A percentile compares a stretch with the other conserved stretches of the same genome.
Conservation (phyloP, 441 rosid genomes). For the Macaranga tanarius region DNA sequence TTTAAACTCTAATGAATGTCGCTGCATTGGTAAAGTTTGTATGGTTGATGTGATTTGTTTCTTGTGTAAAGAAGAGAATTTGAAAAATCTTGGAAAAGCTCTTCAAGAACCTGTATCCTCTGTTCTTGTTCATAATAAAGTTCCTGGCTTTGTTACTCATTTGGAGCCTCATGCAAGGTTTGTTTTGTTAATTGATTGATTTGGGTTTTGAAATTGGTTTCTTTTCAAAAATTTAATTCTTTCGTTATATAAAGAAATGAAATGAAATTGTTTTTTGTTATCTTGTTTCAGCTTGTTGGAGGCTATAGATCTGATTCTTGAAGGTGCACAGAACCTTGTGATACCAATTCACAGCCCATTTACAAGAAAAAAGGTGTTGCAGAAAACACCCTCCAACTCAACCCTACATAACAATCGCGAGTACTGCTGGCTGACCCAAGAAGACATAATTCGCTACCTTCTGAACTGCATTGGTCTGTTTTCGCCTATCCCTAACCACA, state of each 20-base stretch:
- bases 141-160: constrained; percentile 45
- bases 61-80: constrained; percentile 47
- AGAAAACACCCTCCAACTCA: constrained; percentile 27
- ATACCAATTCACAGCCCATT: constrained; percentile 62
- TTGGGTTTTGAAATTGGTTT: too few relatives aligned
- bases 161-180: constrained; percentile 64
- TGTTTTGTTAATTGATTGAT: background rate
- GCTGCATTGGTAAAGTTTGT: constrained; percentile 62
- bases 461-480: constrained; percentile 74
- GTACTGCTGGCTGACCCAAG: constrained; percentile 72
- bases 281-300: constrained; percentile 54
- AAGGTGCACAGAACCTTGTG: constrained; percentile 82
- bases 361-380: constrained; percentile 48
- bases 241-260: too few relatives aligned
- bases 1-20: constrained; percentile 32
- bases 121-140: constrained; percentile 32
- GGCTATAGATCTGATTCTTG: constrained; percentile 64
- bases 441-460: constrained; percentile 71
- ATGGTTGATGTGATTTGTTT: constrained; percentile 54
- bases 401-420: constrained; percentile 43
- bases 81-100: constrained; percentile 43
- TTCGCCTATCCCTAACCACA: constrained; percentile 59
- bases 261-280: background rate
- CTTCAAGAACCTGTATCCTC: constrained; percentile 44
- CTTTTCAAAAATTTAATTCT: too few relatives aligned